Conservation (phyloP, 2,329 filamentous ascomycete genomes). For the Stagonosporopsis rhizophila region DNA sequence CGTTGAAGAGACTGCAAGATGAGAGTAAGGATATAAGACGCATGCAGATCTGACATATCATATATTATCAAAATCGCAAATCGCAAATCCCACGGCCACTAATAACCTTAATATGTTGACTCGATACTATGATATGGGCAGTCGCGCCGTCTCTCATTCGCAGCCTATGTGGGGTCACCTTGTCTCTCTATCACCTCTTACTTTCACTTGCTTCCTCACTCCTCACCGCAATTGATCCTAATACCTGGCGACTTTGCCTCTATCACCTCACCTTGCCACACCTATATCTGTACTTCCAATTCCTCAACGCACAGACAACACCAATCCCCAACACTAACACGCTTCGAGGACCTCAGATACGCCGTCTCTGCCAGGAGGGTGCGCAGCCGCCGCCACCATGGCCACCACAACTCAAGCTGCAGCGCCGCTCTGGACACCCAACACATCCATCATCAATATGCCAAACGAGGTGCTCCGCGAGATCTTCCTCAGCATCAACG, state of each 20-base stretch:
- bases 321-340: too few species aligned
- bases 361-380: too few species aligned
- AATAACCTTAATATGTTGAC: background rate
- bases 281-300: too few species aligned
- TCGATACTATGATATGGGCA: too few species aligned
- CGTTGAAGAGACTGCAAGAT: background rate
- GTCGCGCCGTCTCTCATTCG: background rate
- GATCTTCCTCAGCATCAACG: background rate
- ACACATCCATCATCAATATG: background rate
- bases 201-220: too few species aligned
- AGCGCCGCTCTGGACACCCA: background rate
- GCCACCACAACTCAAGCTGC: background rate
- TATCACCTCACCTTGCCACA: too few species aligned
- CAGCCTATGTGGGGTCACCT: background rate
- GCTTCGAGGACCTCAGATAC: too few species aligned
- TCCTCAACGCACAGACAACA: background rate
- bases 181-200: too few species aligned
- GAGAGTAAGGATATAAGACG: background rate
- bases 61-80: constrained; percentile 2
- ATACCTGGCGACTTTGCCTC: too few species aligned
- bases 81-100: background rate
- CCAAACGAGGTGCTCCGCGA: constrained; percentile 8
- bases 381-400: background rate
- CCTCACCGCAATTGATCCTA: too few species aligned
- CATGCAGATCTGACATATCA: background rate